A percentile compares a stretch with the other conserved stretches of the same genome.
phyloP scores from a whole-genome alignment of 2,329 filamentous ascomycete genomes.

The Xylaria hypoxylon region DNA sequence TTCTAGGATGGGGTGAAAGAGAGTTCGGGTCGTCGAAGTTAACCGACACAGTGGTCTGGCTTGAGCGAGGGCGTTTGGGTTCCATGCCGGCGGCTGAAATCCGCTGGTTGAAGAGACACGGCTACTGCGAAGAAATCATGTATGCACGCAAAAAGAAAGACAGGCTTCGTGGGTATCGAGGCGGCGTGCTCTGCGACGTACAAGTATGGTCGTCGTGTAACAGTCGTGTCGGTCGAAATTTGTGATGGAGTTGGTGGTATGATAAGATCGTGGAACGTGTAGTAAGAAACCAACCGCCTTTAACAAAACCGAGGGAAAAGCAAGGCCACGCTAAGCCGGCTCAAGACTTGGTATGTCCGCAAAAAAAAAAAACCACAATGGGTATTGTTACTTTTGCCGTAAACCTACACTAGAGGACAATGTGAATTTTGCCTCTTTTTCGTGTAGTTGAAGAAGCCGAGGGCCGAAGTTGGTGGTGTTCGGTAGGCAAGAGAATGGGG shows the following conservation, averaged over 20 bases:
- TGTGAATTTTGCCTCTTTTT: too few relatives aligned
- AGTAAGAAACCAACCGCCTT: conserved; percentile 17
- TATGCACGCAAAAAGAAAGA: conserved; percentile 24
- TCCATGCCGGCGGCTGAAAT: conserved; percentile 42
- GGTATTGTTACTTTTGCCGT: neutral
- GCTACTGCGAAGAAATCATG: conserved; percentile 35
- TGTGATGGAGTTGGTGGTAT: neutral
- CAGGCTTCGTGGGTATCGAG: neutral
- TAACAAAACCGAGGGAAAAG: conserved; percentile 20
- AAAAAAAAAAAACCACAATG: conserved; percentile 1
- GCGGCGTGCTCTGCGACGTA: neutral
- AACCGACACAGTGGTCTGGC: conserved; percentile 59
- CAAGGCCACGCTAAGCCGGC: conserved; percentile 31
- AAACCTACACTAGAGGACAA: conserved; percentile 5
- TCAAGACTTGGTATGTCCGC: conserved; percentile 5
- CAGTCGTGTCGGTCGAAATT: conserved; percentile 11
- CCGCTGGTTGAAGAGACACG: conserved; percentile 28
- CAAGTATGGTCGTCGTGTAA: conserved; percentile 7
- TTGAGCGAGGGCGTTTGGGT: conserved; percentile 52
- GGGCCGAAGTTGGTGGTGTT: conserved; percentile 10
- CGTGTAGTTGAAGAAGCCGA: conserved; percentile 5
- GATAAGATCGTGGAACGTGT: conserved; percentile 25
- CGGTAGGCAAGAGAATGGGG: conserved; percentile 22
- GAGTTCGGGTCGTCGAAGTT: conserved; percentile 59
- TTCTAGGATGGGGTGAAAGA: conserved; percentile 54